Evolutionary conservation across 495 filamentous ascomycete species (phyloP).

Genomic region (Penicillium steckii): DNA sequence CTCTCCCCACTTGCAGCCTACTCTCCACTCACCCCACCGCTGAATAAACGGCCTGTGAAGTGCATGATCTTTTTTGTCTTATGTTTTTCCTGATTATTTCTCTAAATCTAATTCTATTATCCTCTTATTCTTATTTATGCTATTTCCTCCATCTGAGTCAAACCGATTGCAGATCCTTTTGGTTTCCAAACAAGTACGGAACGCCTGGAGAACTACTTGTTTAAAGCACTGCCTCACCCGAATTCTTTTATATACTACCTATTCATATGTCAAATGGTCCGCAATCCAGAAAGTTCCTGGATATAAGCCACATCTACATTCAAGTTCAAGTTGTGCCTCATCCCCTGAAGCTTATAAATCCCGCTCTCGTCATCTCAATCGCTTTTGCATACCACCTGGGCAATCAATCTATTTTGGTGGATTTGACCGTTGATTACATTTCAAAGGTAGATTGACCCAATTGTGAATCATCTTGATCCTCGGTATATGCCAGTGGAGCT

Average conservation of each 20-base stretch:
- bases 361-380: conserved; percentile 1
- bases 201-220: conserved; percentile 15
- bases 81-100: not conserved
- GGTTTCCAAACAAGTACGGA: conserved; percentile 13
- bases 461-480: not conserved
- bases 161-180: conserved; percentile 14
- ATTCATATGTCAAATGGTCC: conserved; percentile 8
- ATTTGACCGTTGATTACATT: not conserved
- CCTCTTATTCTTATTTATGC: conserved; percentile 1
- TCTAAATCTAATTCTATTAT: not conserved
- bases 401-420: not conserved
- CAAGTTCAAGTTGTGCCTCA: not conserved
- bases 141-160: conserved; percentile 6
- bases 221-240: conserved; percentile 23
- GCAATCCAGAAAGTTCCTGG: not conserved
- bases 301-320: conserved; percentile 8
- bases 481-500: not conserved
- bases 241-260: conserved; percentile 13
- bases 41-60: not conserved
- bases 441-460: not conserved
- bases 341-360: not conserved
- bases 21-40: not conserved
- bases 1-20: not conserved
- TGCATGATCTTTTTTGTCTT: not conserved
- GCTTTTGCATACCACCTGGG: not conserved